A percentile compares a stretch with the other conserved stretches of the same genome.
phyloP scores from a whole-genome alignment of 305 asterid genomes.

The Solanum aculeatissimum region DNA sequence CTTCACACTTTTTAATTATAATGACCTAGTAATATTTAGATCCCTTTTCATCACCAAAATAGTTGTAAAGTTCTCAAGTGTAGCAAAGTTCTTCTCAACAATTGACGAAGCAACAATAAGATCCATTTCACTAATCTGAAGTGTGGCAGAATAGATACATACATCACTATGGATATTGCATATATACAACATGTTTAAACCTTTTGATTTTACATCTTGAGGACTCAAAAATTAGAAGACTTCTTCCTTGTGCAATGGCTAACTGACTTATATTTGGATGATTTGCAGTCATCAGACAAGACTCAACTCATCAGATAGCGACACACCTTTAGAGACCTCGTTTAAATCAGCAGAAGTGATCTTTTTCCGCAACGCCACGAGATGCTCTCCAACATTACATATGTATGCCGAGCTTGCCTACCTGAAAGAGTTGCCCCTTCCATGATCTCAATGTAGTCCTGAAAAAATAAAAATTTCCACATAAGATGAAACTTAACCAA shows the following conservation, averaged over 20 bases:
- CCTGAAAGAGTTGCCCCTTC: conserved; percentile 98
- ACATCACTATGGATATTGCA: neutral
- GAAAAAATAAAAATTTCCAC: conserved; percentile 3
- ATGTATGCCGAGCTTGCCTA: conserved; percentile 79
- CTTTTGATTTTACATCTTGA: neutral
- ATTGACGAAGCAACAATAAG: neutral
- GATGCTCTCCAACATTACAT: conserved; percentile 75
- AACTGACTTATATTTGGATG: neutral
- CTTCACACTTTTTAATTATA: no score
- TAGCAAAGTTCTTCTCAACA: neutral
- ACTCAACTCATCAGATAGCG: conserved; percentile 43
- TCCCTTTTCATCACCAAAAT: no score
- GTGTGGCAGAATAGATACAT: neutral
- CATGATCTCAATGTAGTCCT: conserved; percentile 99
- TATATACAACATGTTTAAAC: neutral
- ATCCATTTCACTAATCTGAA: neutral
- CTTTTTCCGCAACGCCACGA: conserved; percentile 45
- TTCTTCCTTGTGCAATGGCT: neutral
- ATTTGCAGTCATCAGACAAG: conserved; percentile 25
- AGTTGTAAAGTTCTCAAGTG: neutral
- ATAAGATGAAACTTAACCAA: neutral
- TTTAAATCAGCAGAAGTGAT: conserved; percentile 16
- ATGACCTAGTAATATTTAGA: no score
- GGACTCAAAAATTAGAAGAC: neutral
- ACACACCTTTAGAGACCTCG: conserved; percentile 12